phyloP scores from a whole-genome alignment of 2,329 filamentous ascomycete genomes.

The Xylariales sp. region DNA sequence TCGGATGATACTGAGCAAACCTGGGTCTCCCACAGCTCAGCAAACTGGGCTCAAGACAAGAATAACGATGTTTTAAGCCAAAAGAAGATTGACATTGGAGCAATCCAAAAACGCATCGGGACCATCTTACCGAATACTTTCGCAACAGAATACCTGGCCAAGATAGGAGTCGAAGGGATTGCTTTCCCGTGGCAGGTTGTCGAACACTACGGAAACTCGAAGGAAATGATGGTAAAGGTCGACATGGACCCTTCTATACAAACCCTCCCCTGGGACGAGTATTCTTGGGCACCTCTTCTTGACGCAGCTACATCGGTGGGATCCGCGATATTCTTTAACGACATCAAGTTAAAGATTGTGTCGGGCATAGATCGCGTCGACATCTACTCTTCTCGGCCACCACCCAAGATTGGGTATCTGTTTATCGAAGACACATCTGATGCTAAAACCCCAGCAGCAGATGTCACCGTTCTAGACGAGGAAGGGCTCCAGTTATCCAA shows the following conservation, averaged over 20 bases:
- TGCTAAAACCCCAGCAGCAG: slow-evolving; percentile 41
- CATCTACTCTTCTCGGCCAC: slow-evolving; percentile 40
- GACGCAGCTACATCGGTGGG: slow-evolving; percentile 58
- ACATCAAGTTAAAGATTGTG: slow-evolving; percentile 52
- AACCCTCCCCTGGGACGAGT: slow-evolving; percentile 18
- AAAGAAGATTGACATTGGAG: slow-evolving; percentile 41
- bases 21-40: slow-evolving; percentile 52
- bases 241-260: slow-evolving; percentile 53
- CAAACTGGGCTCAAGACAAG: slow-evolving; percentile 15
- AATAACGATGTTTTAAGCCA: not conserved
- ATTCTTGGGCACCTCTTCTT: slow-evolving; percentile 50
- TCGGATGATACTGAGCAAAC: slow-evolving; percentile 26
- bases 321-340: slow-evolving; percentile 54
- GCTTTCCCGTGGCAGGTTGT: slow-evolving; percentile 56
- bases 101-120: slow-evolving; percentile 46
- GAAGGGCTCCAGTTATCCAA: slow-evolving; percentile 48
- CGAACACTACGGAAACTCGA: slow-evolving; percentile 53
- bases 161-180: slow-evolving; percentile 55
- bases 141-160: slow-evolving; percentile 53
- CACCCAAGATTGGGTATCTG: slow-evolving; percentile 52
- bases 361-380: slow-evolving; percentile 25
- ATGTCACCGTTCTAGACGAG: slow-evolving; percentile 45
- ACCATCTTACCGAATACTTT: slow-evolving; percentile 49
- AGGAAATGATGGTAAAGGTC: slow-evolving; percentile 56
- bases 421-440: slow-evolving; percentile 49